Conservation (phyloP, 495 filamentous ascomycete genomes). For the Hypoxylon lenormandii region DNA sequence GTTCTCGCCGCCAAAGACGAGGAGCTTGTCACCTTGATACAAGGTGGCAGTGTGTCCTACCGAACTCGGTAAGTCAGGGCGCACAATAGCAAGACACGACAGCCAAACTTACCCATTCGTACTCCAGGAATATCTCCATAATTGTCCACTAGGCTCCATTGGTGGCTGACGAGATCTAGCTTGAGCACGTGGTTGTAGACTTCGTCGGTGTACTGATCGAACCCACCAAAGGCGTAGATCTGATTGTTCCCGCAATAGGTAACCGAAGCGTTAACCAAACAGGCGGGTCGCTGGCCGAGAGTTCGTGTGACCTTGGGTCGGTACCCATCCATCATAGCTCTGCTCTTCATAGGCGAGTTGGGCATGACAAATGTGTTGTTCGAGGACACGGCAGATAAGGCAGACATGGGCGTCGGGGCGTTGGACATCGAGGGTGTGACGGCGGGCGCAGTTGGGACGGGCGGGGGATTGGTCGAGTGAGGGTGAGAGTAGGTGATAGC, state of each 20-base stretch:
- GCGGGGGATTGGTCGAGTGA: conserved; percentile 22
- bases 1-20: conserved; percentile 97
- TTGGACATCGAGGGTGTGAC: conserved; percentile 42
- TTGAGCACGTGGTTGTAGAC: conserved; percentile 97
- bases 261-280: conserved; percentile 96
- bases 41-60: conserved; percentile 94
- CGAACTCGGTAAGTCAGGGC: conserved; percentile 20
- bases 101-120: conserved; percentile 80
- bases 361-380: conserved; percentile 88
- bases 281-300: conserved; percentile 88
- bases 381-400: conserved; percentile 66
- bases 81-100: conserved; percentile 17
- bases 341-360: conserved; percentile 76
- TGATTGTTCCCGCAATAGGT: conserved; percentile 95
- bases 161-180: conserved; percentile 83
- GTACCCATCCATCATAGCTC: conserved; percentile 74
- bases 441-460: conserved; percentile 44
- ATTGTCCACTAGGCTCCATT: conserved; percentile 97
- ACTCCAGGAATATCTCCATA: conserved; percentile 98
- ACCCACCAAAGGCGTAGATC: conserved; percentile 99
- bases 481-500: too few species aligned
- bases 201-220: conserved; percentile 98
- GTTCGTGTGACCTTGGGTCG: conserved; percentile 83
- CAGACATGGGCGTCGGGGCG: conserved; percentile 60
- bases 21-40: conserved; percentile 90